Conservation (phyloP, 768 basidiomycete genomes). For the Lactarius indigo region DNA sequence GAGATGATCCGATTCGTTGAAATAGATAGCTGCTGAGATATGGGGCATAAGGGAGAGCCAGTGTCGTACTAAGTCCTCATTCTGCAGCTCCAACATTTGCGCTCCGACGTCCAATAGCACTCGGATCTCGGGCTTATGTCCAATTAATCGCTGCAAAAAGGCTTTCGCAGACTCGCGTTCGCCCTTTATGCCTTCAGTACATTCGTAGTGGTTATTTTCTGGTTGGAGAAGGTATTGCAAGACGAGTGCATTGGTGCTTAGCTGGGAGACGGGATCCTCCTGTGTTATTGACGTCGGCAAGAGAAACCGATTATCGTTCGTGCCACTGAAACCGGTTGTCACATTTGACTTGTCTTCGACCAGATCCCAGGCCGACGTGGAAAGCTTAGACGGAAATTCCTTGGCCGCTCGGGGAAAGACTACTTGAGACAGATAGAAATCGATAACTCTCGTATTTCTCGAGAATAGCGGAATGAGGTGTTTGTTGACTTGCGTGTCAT, state of each 20-base stretch:
- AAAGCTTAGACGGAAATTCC: constrained; percentile 44
- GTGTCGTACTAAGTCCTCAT: constrained; percentile 36
- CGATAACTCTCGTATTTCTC: constrained; percentile 36
- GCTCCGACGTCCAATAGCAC: constrained; percentile 58
- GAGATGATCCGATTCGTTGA: constrained; percentile 39
- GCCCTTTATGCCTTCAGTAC: constrained; percentile 14
- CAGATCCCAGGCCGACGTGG: constrained; percentile 52
- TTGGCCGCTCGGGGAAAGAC: constrained; percentile 52
- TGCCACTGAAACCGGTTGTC: constrained; percentile 54
- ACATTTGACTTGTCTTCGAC: constrained; percentile 37
- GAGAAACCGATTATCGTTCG: constrained; percentile 44
- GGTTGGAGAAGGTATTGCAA: constrained; percentile 36
- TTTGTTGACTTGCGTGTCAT: constrained; percentile 32
- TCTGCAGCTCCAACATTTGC: constrained; percentile 51
- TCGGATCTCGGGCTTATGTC: constrained; percentile 37
- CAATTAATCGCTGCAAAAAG: constrained; percentile 35
- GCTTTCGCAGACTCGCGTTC: constrained; percentile 22
- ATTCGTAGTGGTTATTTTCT: constrained; percentile 40
- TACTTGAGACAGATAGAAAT: constrained; percentile 44
- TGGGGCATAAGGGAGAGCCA: constrained; percentile 38
- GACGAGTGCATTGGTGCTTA: constrained; percentile 47
- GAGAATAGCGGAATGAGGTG: constrained; percentile 36
- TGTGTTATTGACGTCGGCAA: constrained; percentile 38
- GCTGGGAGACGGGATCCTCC: constrained; percentile 37
- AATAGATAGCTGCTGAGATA: constrained; percentile 44